A percentile compares a stretch with the other conserved stretches of the same genome.
These are phyloP conservation scores for Cutaneotrichosporon daszewskae DNA, from an alignment of 1,284 basidiomycete genomes.

Conservation along the genomic window DNA sequence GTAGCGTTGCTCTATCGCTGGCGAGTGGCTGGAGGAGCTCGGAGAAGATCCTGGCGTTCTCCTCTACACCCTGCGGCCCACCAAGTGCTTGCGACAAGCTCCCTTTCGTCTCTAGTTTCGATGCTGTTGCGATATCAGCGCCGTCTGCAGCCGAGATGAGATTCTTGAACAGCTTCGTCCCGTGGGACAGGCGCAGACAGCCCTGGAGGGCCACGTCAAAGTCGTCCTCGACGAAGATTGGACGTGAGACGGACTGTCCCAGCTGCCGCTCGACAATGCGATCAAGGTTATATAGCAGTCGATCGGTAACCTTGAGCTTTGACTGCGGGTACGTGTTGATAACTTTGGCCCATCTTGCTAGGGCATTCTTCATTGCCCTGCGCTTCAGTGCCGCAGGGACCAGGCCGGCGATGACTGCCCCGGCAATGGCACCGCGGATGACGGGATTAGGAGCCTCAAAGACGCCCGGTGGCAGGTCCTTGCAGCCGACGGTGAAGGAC, in stretches of 20 bases:
- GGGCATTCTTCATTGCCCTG: background rate
- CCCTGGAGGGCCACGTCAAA: background rate
- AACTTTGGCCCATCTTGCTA: background rate
- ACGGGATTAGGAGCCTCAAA: background rate
- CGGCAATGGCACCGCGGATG: background rate
- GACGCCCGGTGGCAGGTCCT: background rate
- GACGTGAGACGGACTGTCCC: background rate
- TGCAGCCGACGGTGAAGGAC: constrained; percentile 2
- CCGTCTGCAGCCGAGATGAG: background rate
- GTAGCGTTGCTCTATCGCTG: background rate
- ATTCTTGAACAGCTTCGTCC: background rate
- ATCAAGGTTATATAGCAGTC: background rate
- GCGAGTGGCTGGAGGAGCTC: background rate
- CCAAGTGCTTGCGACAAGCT: background rate
- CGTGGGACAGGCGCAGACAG: background rate
- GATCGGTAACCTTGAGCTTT: background rate
- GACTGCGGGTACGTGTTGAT: background rate
- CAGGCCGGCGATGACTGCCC: background rate
- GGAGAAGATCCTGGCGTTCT: background rate
- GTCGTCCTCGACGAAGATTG: background rate
- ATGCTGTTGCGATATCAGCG: background rate
- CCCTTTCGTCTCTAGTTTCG: background rate
- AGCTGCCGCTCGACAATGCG: background rate
- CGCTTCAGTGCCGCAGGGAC: background rate
- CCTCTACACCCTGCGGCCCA: background rate